Conservation (phyloP, 306 rosid genomes). For the Fragaria iinumae region DNA sequence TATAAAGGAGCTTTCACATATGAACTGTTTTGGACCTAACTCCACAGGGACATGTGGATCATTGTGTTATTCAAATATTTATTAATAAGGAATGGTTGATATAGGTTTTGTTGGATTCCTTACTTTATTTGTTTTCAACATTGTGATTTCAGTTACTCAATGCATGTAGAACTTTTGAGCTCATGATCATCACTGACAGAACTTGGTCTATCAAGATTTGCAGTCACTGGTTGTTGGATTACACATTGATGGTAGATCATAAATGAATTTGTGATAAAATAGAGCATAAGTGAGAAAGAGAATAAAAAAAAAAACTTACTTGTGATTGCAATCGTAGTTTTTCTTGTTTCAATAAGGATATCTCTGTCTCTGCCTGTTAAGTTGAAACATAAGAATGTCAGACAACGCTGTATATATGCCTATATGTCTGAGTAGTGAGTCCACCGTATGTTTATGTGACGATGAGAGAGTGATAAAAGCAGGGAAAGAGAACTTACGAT, state of each 20-base stretch:
- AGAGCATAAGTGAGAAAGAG: neutral
- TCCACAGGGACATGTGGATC: no score
- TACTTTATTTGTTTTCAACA: no score
- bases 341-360: slow-evolving; percentile 79
- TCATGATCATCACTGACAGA: no score
- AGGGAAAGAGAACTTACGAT: slow-evolving; percentile 53
- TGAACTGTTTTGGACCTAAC: no score
- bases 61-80: no score
- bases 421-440: neutral
- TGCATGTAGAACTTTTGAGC: no score
- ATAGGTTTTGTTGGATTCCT: no score
- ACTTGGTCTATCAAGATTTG: no score
- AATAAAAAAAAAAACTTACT: slow-evolving; percentile 36
- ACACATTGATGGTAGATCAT: neutral
- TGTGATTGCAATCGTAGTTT: slow-evolving; percentile 81
- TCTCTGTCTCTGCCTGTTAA: slow-evolving; percentile 89
- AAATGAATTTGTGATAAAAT: neutral
- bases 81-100: no score
- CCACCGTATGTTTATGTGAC: neutral
- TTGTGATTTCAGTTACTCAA: no score
- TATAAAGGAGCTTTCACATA: no score
- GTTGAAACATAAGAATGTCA: slow-evolving; percentile 16
- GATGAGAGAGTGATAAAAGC: neutral
- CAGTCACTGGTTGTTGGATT: neutral
- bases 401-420: neutral